A percentile compares a stretch with the other conserved stretches of the same genome.
Evolutionary conservation across 805 yeast species (phyloP).

Genomic region (Suhomyces xylopsoci): DNA sequence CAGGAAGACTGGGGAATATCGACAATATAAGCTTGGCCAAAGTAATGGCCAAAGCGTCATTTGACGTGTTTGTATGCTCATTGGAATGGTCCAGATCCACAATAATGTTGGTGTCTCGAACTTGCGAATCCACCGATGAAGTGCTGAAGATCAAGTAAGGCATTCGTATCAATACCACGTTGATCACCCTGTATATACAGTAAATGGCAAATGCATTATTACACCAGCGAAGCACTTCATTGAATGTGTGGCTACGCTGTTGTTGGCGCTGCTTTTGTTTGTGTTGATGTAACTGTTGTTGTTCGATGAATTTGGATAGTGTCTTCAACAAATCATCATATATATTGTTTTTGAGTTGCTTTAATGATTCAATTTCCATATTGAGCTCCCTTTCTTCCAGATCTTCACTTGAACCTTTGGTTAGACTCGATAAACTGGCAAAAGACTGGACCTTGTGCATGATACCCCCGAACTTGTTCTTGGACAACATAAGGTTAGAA

Average conservation of each 20-base stretch:
- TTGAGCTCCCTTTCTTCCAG: slow-evolving; percentile 32
- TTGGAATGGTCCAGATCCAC: slow-evolving; percentile 1
- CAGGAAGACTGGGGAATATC: slow-evolving; percentile 20
- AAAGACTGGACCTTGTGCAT: slow-evolving; percentile 41
- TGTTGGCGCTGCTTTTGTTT: background rate
- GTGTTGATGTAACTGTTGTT: slow-evolving; percentile 8
- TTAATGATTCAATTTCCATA: slow-evolving; percentile 39
- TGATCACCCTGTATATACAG: slow-evolving; percentile 47
- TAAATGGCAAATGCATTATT: slow-evolving; percentile 40
- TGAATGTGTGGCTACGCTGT: background rate
- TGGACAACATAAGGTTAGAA: background rate
- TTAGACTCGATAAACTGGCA: slow-evolving; percentile 27
- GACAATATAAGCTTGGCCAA: slow-evolving; percentile 39
- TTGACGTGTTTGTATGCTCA: slow-evolving; percentile 14
- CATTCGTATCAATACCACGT: slow-evolving; percentile 39
- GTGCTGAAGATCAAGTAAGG: slow-evolving; percentile 26
- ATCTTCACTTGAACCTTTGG: slow-evolving; percentile 9
- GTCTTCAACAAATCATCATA: slow-evolving; percentile 28
- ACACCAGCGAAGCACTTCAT: slow-evolving; percentile 9
- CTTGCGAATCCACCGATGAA: slow-evolving; percentile 4
- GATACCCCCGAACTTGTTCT: slow-evolving; percentile 27
- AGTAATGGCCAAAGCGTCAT: slow-evolving; percentile 50
- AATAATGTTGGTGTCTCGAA: slow-evolving; percentile 7
- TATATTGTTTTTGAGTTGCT: slow-evolving; percentile 25
- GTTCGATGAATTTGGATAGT: slow-evolving; percentile 15